Percentiles rank a stretch among this genome's conserved stretches.
These are phyloP conservation scores for Chaetothyriales sp. DNA, from an alignment of 2,329 filamentous ascomycete genomes.

Conservation along the genomic window DNA sequence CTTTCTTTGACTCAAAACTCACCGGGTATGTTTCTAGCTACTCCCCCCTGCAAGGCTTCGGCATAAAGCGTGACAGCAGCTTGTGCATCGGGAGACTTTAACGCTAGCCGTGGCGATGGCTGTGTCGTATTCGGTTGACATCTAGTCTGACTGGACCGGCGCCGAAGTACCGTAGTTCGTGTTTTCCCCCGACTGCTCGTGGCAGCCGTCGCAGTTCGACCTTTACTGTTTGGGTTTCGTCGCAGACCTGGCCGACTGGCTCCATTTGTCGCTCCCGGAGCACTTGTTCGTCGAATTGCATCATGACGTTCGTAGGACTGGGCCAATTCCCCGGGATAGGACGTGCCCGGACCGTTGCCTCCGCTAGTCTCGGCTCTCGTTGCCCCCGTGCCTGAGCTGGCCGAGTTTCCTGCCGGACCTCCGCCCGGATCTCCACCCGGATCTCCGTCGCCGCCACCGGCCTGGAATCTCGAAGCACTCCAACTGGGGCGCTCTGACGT, in stretches of 20 bases:
- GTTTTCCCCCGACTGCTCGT: constrained; percentile 6
- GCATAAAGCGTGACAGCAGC: neutral
- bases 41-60: neutral
- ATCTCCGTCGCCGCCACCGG: neutral
- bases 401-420: too few species aligned
- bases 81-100: neutral
- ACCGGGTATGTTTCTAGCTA: neutral
- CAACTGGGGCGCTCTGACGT: neutral
- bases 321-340: neutral
- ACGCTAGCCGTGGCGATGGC: neutral
- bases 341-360: neutral
- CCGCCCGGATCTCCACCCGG: too few species aligned
- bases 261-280: neutral
- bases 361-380: neutral
- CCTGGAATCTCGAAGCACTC: neutral
- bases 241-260: constrained; percentile 4
- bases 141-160: constrained; percentile 9
- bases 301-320: neutral
- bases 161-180: constrained; percentile 6
- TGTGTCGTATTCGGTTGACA: neutral
- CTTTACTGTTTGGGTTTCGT: constrained; percentile 10
- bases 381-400: neutral
- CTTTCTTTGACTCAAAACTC: neutral
- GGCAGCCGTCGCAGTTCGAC: constrained; percentile 6
- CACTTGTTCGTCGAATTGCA: neutral